These are phyloP conservation scores for Penstemon davidsonii DNA, from an alignment of 257 asterid species.

Conservation along the genomic window DNA sequence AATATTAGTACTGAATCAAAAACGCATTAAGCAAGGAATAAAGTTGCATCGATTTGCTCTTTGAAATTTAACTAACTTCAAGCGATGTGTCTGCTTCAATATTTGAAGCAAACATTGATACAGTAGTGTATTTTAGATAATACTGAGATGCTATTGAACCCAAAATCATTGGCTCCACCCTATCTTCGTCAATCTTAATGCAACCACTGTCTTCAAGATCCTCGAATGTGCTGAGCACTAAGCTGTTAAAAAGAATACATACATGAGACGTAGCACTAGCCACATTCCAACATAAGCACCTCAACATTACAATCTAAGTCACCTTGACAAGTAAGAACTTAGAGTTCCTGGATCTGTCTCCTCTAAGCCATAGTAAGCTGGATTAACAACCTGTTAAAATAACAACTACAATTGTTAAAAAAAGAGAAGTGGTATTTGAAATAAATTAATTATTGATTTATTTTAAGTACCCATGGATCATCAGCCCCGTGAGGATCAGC, in stretches of 20 bases:
- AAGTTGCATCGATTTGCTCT: constrained; percentile 13
- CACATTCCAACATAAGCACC: constrained; percentile 24
- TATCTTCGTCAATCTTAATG: constrained; percentile 75
- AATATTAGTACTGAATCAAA: constrained; percentile 10
- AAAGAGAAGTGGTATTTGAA: neutral
- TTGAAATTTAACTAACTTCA: constrained; percentile 58
- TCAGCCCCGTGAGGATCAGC: neutral
- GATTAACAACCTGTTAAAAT: constrained; percentile 72
- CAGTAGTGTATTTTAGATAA: constrained; percentile 88
- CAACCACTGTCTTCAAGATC: constrained; percentile 98
- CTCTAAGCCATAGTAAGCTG: constrained; percentile 91
- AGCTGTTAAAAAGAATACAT: constrained; percentile 45
- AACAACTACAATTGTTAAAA: constrained; percentile 22
- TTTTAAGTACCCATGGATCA: neutral
- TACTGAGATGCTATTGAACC: constrained; percentile 94
- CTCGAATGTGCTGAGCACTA: constrained; percentile 78
- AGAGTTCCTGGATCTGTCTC: constrained; percentile 72
- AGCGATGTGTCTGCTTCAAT: constrained; percentile 87
- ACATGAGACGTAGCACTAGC: constrained; percentile 20
- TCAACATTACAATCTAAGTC: constrained; percentile 18
- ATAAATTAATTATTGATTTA: neutral
- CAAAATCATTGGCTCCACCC: constrained; percentile 93
- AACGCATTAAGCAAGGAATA: neutral
- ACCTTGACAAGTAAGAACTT: constrained; percentile 93
- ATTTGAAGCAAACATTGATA: constrained; percentile 94